Evolutionary conservation across 768 basidiomycete species (phyloP), one percentile per base, ranked within the genome.

Genomic region (Rossbeevera mucosa): DNA sequence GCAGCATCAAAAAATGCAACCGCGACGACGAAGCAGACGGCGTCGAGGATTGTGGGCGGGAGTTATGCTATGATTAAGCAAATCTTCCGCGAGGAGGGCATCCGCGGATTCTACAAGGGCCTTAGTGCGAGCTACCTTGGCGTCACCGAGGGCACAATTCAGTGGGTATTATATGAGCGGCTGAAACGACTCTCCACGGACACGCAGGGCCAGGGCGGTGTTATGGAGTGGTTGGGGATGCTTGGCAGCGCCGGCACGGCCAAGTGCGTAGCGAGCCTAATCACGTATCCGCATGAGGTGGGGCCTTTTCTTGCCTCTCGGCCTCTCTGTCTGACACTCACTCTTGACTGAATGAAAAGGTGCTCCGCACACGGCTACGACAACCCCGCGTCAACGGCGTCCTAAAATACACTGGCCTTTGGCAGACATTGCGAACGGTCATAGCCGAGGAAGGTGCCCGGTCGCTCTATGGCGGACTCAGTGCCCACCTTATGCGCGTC

Each of bases 281-380:
- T 98, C 61, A 98, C 96, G 1, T 99, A 99, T 74, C 96, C 96
- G 41, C 96, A 99, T 61, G 95, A 99, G 79, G 95, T 93, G 49
- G 51, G 51, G 82, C 48, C 18, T 18, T 36, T 21, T 20, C 18
- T n/a, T 9, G n/a, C 11, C 11, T 31, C 30, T 54, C 30, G 48
- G 62, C 33, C 29, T 29, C 12, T 6, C 9, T 18, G 33, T n/a
- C 0, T 36, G 9, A 36, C n/a, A 5, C n/a, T 4, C 33, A 36
- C 33, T 36, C n/a, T 9, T n/a, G 33, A 36, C 8, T 36, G n/a
- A n/a, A 18, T 36, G 11, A 18, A 36, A 36, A 93, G 91, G 92
- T 97, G 3, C 70, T 97, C 22, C 88, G 95, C 29, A 99, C 96
- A 41, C 83, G 95, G 28, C 75, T 98, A 24, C 81, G 95, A 50